phyloP scores from a whole-genome alignment of 2,329 filamentous ascomycete genomes.

The Aspergillus proliferans region DNA sequence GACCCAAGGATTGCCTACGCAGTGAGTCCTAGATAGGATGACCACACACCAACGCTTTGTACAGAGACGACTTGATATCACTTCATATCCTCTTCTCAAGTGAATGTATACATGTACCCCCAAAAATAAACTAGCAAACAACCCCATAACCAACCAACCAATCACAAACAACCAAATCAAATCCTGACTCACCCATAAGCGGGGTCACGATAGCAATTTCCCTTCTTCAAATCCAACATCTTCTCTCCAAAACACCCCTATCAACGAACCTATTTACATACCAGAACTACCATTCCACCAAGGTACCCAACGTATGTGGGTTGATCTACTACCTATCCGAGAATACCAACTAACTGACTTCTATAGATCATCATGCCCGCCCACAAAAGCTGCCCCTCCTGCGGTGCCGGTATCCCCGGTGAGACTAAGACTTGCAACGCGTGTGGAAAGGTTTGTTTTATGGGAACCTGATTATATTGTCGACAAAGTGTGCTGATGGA shows the following conservation, averaged over 20 bases:
- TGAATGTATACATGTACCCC: too few relatives aligned
- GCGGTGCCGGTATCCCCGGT: conserved; percentile 18
- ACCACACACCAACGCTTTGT: too few relatives aligned
- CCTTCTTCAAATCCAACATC: background rate
- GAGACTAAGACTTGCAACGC: conserved; percentile 23
- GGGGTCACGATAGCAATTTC: background rate
- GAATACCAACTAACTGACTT: background rate
- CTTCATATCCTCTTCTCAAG: too few relatives aligned
- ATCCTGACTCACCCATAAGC: background rate
- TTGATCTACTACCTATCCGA: background rate
- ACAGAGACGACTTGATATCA: too few relatives aligned
- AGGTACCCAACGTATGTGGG: background rate
- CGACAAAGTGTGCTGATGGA: conserved; percentile 1
- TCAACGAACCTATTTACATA: background rate
- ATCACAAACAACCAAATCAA: background rate
- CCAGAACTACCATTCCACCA: background rate
- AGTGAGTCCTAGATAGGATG: too few relatives aligned
- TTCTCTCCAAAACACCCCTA: background rate
- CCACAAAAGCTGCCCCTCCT: conserved; percentile 21
- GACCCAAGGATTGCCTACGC: too few relatives aligned
- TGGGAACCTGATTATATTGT: too few relatives aligned
- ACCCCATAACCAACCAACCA: background rate
- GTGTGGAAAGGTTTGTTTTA: conserved; percentile 20
- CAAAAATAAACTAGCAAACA: background rate
- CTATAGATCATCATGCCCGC: conserved; percentile 13